Base-by-base conservation (phyloP, 306 rosid species). In the Vachellia collinsii region DNA sequence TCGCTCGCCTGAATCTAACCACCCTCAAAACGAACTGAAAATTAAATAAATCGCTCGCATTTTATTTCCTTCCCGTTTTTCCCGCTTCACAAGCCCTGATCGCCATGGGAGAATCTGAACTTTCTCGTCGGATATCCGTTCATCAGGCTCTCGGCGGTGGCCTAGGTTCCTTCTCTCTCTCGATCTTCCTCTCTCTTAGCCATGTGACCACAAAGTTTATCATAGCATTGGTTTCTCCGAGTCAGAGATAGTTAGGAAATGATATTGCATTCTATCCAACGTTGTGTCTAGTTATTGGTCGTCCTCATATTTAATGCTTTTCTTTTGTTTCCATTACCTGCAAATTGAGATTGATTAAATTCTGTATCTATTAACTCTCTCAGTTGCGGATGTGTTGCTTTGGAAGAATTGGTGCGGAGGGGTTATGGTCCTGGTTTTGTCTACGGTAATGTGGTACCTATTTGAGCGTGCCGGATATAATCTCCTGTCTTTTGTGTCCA, bases 391-490 rank as follows among this genome's bases (percentile, higher is more conserved):
- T 86, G 85, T 93, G 83, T 74, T 96, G 80, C 81, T 96, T 43
- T 96, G 99, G 99, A 96, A 88, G 92, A 92, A 89, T 82, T 88
- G 94, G 91, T 80, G 84, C 66, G 97, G 91, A 70, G 94, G 86
- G 75, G 84, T 75, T 79, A 84, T 86, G 39, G 77, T 89, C 59
- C 82, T 96, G 43, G 63, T 82, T 72, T 89, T 97, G 19, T 70
- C 97, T 20, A 82, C 99, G 34, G 76, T 92, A 22, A 81, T 92
- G 78, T 96, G 99, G 98, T 88, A 78, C 56, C 83, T 93, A 4
- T 95, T 95, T 69, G 98, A 95, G 83, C 90, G 93, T 42, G 98
- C 92, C 4, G 97, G 97, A 50, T 96, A 96, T 83, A 96, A 90
- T 80, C 85, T 89, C 72, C 65, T 96, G 63, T 91, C 99, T 14